phyloP scores from a whole-genome alignment of 2,329 filamentous ascomycete genomes.

The Mariannaea sp. region DNA sequence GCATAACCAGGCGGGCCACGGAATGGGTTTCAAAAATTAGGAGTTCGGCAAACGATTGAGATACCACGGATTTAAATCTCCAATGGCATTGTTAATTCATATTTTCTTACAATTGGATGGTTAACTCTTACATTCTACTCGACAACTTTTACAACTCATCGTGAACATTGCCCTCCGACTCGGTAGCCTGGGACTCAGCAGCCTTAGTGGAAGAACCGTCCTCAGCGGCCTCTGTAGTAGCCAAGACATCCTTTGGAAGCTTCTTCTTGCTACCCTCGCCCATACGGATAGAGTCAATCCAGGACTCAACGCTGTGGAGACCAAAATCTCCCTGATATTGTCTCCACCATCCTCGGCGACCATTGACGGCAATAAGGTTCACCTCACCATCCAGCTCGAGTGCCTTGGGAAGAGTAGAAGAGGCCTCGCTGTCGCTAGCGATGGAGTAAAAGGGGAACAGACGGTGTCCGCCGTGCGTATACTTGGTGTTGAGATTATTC shows the following conservation, averaged over 20 bases:
- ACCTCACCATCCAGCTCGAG: conserved; percentile 66
- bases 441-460: conserved; percentile 86
- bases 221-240: conserved; percentile 34
- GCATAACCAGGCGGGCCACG: conserved; percentile 15
- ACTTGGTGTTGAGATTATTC: conserved; percentile 76
- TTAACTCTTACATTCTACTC: conserved; percentile 29
- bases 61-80: conserved; percentile 14
- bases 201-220: conserved; percentile 16
- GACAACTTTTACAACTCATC: conserved; percentile 53
- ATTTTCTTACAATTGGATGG: neutral
- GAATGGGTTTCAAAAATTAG: conserved; percentile 21
- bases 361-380: conserved; percentile 82
- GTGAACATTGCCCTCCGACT: conserved; percentile 44
- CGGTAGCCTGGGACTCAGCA: conserved; percentile 27
- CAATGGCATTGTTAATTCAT: conserved; percentile 1
- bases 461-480: conserved; percentile 66
- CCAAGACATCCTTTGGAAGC: conserved; percentile 66
- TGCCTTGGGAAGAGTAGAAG: conserved; percentile 49
- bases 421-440: conserved; percentile 52
- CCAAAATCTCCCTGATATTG: conserved; percentile 68
- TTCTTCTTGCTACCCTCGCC: conserved; percentile 83
- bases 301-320: conserved; percentile 70
- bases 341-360: conserved; percentile 84
- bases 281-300: conserved; percentile 90
- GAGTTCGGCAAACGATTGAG: conserved; percentile 30